Evolutionary conservation across 1,139 yeast genomes (phyloP), one percentile per base, ranked within the genome.

Genomic region (Hyphopichia pseudoburtonii): DNA sequence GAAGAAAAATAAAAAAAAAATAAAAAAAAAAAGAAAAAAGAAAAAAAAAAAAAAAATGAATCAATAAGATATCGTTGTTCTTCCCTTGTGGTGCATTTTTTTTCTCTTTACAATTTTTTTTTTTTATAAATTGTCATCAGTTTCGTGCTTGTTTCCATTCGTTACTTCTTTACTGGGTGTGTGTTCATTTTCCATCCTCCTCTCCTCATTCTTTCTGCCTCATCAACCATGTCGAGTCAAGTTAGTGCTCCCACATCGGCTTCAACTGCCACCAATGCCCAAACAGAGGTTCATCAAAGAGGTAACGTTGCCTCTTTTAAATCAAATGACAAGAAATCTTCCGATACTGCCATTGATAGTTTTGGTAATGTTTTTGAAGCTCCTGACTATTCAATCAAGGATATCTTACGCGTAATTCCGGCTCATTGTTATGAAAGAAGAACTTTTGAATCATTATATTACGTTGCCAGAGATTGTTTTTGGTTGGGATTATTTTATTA

Each of bases 381-480:
- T 7, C 86, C 86, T 8, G 83, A 80, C 53, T 80, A 61, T 58
- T 58, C 82, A 41, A 80, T 81, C 52, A 79, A 78, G 65, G 82
- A 80, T 36, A 74, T 81, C 37, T 63, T 81, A 37, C 58, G 66
- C 29, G 81, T 79, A 32, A 80, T 81, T 51, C 87, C 87, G 35
- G 59, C 73, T 35, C 77, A 78, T 51, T 80, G 86, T 51, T 80
- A 78, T 58, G 74, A 80, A 47, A 70, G 86, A 54, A 66, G 73
- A 37, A 56, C 78, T 38, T 47, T 62, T 30, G 57, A 61, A 32
- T 78, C 84, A 3, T 60, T 81, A 44, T 70, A 64, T 41, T 81
- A 79, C 50, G 84, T 80, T 11, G 68, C 68, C 36, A 69, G 87
- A 50, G 87, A 81, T 50, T 72, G 80, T 39, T 51, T 57, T 16